Base-by-base conservation (phyloP, 441 rosid genomes). In the Pelargonium myrrhifolium region DNA sequence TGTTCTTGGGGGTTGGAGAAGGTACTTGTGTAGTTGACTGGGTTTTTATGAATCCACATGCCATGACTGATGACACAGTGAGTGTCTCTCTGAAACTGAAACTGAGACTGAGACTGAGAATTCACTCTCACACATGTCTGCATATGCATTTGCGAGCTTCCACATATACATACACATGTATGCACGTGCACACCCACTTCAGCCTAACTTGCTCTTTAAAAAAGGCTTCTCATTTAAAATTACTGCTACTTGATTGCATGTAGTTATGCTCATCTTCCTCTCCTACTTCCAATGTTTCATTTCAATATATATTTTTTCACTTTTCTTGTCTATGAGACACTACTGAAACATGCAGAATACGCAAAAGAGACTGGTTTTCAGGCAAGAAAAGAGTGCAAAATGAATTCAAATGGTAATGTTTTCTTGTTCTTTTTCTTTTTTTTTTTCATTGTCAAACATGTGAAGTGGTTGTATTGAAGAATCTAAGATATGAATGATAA, bases 111-210 rank as follows among this genome's bases (percentile, higher is more conserved):
- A 8, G 61, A 55, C 61, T 55, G 26, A 59, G 39, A 26, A 76
- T 65, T 67, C 75, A 76, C 77, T 69, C 78, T 77, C 83, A 84
- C 73, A 87, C 96, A 86, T 80, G 89, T 87, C 89, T 84, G 92
- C 82, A 74, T 70, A 63, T 71, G 75, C 55, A 68, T 65, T 76
- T 78, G 82, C 84, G 82, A 76, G 76, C 77, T 79, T 86, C 89
- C 75, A 86, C 84, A 80, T 78, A 81, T 80, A 75, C 81, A 80
- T 81, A 84, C 94, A 88, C 87, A 78, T 92, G 96, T 81, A 59
- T 81, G 90, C 96, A 92, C 92, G 89, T 92, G 95, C 79, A 80
- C 89, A 82, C 89, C 83, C 80, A 80, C 65, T 81, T 81, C 87
- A 78, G 84, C 81, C 88, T 20, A 45, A 63, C 66, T 55, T 72